Evolutionary conservation across 1,284 basidiomycete species (phyloP), one percentile per base, ranked within the genome.

Genomic region (Neolentinus lepideus): DNA sequence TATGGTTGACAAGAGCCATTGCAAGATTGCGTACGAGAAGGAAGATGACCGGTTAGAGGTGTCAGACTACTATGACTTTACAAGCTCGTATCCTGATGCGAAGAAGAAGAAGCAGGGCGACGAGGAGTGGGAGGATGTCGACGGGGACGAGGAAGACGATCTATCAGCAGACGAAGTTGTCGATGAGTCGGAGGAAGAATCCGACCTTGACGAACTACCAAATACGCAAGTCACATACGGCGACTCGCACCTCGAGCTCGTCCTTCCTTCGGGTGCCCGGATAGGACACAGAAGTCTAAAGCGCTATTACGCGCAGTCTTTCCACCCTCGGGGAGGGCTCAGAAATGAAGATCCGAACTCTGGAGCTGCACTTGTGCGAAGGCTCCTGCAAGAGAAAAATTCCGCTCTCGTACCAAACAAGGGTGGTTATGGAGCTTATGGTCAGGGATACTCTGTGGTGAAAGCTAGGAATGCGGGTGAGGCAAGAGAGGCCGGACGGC

Each of bases 1-100:
- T 67, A 98, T 98, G 95, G 61, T 84, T 53, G 94, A 95, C 75
- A 98, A 97, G 72, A 81, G 81, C 45, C 97, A 99, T 66, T 98
- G 95, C 81, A 98, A 98, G 72, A 84, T 99, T 58, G 90, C 92
- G 0, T 99, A 98, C 69, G 90, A 94, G 55, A 75, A 79, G 1
- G 85, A 91, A 62, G 71, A 78, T 46, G 93, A 98, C 64, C 80
- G 85, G 51, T 80, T 96, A 50, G 94, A 98, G 66, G 64, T 97
- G 4, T 90, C 94, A 0, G 96, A 98, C 63, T 98, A 81, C 68
- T 99, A 98, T 72, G 93, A 98, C 70, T 99, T 96, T 69, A 80
- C 84, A 0, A 73, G 79, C 1, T 92, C 88, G 19, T 95, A 95
- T 65, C 87, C 88, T 0, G 79, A 83, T 56, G 78, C 75, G 8